Base-by-base conservation (phyloP, 768 basidiomycete species). In the Boletellus ananas region DNA sequence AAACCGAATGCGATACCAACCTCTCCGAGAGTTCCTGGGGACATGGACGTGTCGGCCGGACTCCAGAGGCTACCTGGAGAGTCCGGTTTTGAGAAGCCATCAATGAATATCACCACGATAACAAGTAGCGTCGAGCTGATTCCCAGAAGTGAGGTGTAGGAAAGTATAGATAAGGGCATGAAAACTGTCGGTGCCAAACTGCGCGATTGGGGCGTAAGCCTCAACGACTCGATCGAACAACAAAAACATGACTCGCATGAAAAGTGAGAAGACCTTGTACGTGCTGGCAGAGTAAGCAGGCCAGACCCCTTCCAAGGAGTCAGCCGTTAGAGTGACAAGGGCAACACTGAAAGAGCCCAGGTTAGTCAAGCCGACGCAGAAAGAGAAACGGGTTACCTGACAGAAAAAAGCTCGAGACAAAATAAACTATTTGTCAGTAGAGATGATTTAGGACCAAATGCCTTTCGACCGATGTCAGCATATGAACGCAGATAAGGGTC, bases 271-370 rank as follows among this genome's bases (percentile, higher is more conserved):
- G 3, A 87, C 29, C 63, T 96, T 96, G 71, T 89, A 94, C 0
- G 81, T 74, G 61, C 81, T 75, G 14, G 84, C 65, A 1, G 87
- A 83, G 56, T 86, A 78, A 4, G 67, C 54, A 6, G 92, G 91
- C 47, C 85, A 72, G 43, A 97, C 72, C 3, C 79, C 75, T 62
- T 90, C 79, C 51, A 96, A 66, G 8, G 90, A 90, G 67, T 97
- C 94, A 10, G 88, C 91, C 55, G 90, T 90, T 3, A 97, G 69
- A 2, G 94, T 90, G 42, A 96, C 80, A n/a, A 95, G 78, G 43
- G 92, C 79, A 29, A 96, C 90, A 53, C 87, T 90, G 44, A 9
- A 43, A 34, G 50, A n/a, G 39, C 13, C 29, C 5, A 39, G 14
- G 16, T 47, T 14, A 50, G 17, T 35, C 29, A 53, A 40, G 29